Evolutionary conservation across 805 yeast genomes (phyloP), one percentile per base, ranked within the genome.

Genomic region (Yarrowia deformans): DNA sequence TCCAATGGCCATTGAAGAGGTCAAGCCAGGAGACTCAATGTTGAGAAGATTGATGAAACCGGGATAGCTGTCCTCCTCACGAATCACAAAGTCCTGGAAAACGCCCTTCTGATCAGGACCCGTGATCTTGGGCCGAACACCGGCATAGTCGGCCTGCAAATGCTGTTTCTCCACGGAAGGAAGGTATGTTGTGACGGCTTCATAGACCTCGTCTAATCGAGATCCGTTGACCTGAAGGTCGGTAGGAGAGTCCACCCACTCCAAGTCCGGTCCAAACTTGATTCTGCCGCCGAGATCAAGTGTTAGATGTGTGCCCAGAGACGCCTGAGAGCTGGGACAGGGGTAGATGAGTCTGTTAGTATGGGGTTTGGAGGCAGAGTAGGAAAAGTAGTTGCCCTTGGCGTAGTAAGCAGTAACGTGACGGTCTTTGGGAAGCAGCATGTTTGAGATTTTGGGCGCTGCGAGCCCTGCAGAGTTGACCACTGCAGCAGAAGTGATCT

Each of bases 21-120:
- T 93, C 70, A 93, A 81, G 0, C 97, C 97, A 0, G 98, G 98
- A 74, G 95, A 89, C 76, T 93, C 98, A 14, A 93, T 92, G 0
- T 94, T 96, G 52, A 92, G 74, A 67, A 91, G 80, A 72, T 91
- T 93, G 37, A 92, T 84, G 74, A 91, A 93, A 1, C 97, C 97
- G 1, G 88, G 88, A 73, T 83, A 87, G 0, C 88, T 93, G 0
- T 82, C 84, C 72, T 90, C 95, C 74, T 89, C 86, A 67, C 85
- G 78, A 40, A 93, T 90, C 29, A 87, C 79, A 76, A 92, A 93
- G 75, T 93, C 97, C 54, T 87, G 86, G 77, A 90, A 90, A 49
- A 76, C 77, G 1, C 66, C 66, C 32, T 77, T 75, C 9, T 75
- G 74, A 5, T 79, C 83, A 3, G 83, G 82, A 0, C 85, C 84